These are phyloP conservation scores for Aureobasidium zeae DNA, from an alignment of 2,329 filamentous ascomycete species.

Conservation along the genomic window DNA sequence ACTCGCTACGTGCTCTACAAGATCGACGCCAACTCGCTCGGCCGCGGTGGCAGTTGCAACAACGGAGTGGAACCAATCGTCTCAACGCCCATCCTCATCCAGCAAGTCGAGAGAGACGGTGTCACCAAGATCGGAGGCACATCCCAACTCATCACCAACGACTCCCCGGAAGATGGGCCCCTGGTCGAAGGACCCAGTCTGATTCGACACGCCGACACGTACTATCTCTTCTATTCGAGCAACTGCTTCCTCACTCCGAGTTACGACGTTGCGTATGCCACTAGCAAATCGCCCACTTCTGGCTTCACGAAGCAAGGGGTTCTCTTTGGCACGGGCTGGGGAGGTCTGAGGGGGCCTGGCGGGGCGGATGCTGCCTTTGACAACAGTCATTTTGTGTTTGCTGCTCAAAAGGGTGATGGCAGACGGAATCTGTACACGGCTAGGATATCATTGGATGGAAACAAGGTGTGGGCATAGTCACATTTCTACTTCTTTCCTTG, in stretches of 20 bases:
- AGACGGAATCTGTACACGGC: constrained; percentile 18
- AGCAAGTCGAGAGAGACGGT: constrained; percentile 22
- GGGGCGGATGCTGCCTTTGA: constrained; percentile 19
- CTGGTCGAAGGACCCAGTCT: constrained; percentile 24
- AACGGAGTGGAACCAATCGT: constrained; percentile 18
- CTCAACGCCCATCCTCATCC: constrained; percentile 24
- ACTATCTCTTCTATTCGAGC: constrained; percentile 26
- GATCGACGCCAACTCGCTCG: constrained; percentile 24
- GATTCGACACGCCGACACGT: constrained; percentile 20
- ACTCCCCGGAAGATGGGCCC: constrained; percentile 22
- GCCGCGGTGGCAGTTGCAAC: constrained; percentile 22
- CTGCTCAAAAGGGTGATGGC: constrained; percentile 17
- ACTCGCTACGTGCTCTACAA: constrained; percentile 24
- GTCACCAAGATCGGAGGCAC: constrained; percentile 20
- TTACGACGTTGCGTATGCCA: constrained; percentile 25
- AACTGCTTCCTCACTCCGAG: constrained; percentile 24
- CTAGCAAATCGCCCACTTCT: constrained; percentile 13
- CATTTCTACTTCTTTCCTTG: not conserved
- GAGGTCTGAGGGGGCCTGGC: constrained; percentile 19
- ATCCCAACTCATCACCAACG: constrained; percentile 21
- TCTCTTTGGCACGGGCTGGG: constrained; percentile 15
- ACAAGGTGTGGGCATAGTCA: constrained; percentile 7
- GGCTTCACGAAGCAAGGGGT: constrained; percentile 18
- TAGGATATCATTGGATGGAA: not conserved
- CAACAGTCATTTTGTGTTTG: constrained; percentile 20